A percentile compares a stretch with the other conserved stretches of the same genome.
Conservation (phyloP, 495 filamentous ascomycete genomes). For the Staphylotrichum longicolle region DNA sequence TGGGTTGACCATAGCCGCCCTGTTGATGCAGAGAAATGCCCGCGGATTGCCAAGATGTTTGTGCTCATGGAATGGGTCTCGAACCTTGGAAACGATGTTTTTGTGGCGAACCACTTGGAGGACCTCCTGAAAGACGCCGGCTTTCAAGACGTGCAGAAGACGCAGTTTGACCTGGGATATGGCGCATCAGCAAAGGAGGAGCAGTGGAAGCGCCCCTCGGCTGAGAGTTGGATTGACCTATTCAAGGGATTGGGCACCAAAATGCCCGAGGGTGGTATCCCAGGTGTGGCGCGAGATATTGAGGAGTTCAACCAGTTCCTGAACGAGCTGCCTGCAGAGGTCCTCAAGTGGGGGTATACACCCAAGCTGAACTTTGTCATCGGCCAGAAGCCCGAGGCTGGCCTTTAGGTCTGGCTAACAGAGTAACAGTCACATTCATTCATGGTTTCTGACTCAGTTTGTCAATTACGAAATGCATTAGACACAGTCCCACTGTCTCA, state of each 20-base stretch:
- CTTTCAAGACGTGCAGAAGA: background rate
- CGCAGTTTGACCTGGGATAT: background rate
- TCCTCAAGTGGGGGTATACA: background rate
- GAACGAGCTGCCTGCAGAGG: background rate
- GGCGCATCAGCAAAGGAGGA: background rate
- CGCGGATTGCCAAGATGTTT: background rate
- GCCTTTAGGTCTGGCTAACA: too few relatives aligned
- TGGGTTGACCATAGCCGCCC: background rate
- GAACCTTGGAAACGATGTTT: background rate
- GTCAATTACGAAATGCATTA: too few relatives aligned
- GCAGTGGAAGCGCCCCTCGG: background rate
- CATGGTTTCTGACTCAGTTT: too few relatives aligned
- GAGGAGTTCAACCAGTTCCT: background rate
- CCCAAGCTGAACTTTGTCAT: slow-evolving; percentile 1
- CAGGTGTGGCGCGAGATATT: too few relatives aligned
- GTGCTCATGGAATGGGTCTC: too few relatives aligned
- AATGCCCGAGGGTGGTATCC: background rate
- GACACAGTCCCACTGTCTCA: too few relatives aligned
- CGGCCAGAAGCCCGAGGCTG: too few relatives aligned
- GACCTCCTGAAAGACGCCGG: background rate
- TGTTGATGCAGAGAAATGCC: background rate
- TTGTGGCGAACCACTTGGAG: slow-evolving; percentile 1
- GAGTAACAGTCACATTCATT: too few relatives aligned
- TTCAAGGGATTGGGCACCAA: background rate
- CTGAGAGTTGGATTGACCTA: background rate